Percentiles rank a stretch among this genome's conserved stretches.
Conservation (phyloP, 192 early-diverging fungal species). For the Coemansia interrupta region DNA sequence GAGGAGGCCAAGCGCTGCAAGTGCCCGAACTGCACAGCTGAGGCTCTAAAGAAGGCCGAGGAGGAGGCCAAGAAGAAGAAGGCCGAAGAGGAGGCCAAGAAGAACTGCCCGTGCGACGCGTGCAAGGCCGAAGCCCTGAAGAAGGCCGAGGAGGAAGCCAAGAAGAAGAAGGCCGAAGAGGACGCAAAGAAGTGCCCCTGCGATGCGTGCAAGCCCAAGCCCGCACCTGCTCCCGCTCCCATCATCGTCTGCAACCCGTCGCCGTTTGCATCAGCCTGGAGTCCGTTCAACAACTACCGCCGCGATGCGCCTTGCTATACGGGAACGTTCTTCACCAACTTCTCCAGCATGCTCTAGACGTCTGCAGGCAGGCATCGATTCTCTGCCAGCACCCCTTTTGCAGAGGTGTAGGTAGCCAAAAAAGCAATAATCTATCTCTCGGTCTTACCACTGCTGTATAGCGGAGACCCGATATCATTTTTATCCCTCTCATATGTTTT, state of each 20-base stretch:
- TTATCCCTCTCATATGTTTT: background rate
- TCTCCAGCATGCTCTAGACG: conserved; percentile 30
- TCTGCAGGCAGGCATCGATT: background rate
- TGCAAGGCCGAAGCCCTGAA: conserved; percentile 12
- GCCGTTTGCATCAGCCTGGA: conserved; percentile 53
- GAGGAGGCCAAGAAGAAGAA: conserved; percentile 21
- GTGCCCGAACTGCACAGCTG: conserved; percentile 1
- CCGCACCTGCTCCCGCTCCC: conserved; percentile 9
- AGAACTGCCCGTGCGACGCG: conserved; percentile 18
- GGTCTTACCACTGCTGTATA: conserved; percentile 4
- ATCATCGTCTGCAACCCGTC: conserved; percentile 30
- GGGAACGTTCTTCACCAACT: conserved; percentile 49
- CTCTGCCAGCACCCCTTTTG: no score
- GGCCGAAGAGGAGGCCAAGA: conserved; percentile 8
- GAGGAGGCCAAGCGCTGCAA: conserved; percentile 7
- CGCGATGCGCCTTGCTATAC: conserved; percentile 48
- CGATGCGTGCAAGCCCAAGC: conserved; percentile 13
- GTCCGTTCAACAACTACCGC: conserved; percentile 54
- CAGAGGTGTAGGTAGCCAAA: no score
- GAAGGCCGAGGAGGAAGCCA: background rate
- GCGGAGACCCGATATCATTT: background rate
- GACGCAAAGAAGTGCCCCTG: conserved; percentile 11
- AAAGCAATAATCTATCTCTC: background rate
- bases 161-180: conserved; percentile 11
- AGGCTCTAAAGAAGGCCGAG: conserved; percentile 24